Percentiles rank a stretch among this genome's conserved stretches.
Evolutionary conservation across 2,329 filamentous ascomycete species (phyloP).

Genomic region (Delphinella strobiligena): DNA sequence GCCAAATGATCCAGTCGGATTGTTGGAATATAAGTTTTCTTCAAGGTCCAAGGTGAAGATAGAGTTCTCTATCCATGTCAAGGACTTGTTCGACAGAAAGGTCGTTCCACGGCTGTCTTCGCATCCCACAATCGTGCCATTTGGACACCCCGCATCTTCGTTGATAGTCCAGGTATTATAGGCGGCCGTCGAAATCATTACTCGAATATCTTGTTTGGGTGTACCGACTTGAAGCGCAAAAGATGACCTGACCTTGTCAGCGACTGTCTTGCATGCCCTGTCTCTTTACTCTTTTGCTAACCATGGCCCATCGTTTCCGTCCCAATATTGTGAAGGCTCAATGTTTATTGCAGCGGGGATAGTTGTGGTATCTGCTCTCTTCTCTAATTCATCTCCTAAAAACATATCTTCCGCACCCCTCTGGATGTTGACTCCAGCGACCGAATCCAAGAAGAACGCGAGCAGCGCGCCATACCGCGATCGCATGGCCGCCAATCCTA

Average conservation of each 20-base stretch:
- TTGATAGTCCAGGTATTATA: slow-evolving; percentile 18
- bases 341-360: slow-evolving; percentile 21
- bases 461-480: slow-evolving; percentile 1
- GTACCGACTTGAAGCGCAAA: slow-evolving; percentile 23
- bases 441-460: slow-evolving; percentile 4
- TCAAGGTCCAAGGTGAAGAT: slow-evolving; percentile 49
- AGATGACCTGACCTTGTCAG: slow-evolving; percentile 24
- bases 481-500: slow-evolving; percentile 1
- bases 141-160: slow-evolving; percentile 17
- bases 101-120: slow-evolving; percentile 17
- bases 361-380: slow-evolving; percentile 7
- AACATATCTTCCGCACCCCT: background rate
- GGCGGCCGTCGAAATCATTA: slow-evolving; percentile 20
- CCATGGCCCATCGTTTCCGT: slow-evolving; percentile 19
- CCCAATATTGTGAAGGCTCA: slow-evolving; percentile 25
- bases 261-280: background rate
- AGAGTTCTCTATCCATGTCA: slow-evolving; percentile 48
- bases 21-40: slow-evolving; percentile 36
- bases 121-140: slow-evolving; percentile 17
- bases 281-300: slow-evolving; percentile 10
- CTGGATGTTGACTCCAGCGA: background rate
- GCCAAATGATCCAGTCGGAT: slow-evolving; percentile 17
- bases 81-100: slow-evolving; percentile 43
- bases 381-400: slow-evolving; percentile 1
- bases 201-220: slow-evolving; percentile 20